Evolutionary conservation across 1,139 yeast species (phyloP), one percentile per base, ranked within the genome.

Genomic region (Kodamaea suecica): DNA sequence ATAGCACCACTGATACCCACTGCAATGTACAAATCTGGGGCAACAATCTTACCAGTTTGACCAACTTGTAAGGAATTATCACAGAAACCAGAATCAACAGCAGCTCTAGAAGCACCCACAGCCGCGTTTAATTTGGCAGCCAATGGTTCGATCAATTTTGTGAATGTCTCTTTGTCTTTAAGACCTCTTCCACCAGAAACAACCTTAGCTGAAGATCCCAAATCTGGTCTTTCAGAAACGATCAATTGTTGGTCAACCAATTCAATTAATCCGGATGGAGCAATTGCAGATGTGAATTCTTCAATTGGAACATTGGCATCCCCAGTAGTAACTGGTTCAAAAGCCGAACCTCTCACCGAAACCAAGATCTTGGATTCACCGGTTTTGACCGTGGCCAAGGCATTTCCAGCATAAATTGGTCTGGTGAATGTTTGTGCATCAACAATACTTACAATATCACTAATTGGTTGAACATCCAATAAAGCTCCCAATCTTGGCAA

Each of bases 1-100:
- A 92, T 92, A 29, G 98, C 98, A 43, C 98, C 98, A 19, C 95
- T 85, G 40, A 92, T 78, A 45, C 98, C 98, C 29, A 90, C 80
- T 3, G 97, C 97, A 38, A 92, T 62, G 59, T 92, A 92, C 49
- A 90, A 74, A 28, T 90, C 96, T 12, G 98, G 98, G 3, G 98
- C 97, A 33, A 92, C 95, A 37, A 90, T 90, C 59, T 92, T 92
- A 53, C 98, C 98, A 9, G 98, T 92, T 66, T 92, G 98, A 36
- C 98, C 98, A 41, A 92, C 92, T 66, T 92, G 98, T 48, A 92
- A 74, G n/a, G 97, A 88, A 64, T 92, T 92, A 57, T 92, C 97
- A 54, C 95, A 90, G 59, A 78, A 88, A 0, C 97, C 97, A 31
- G 95, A 76, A 60, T 92, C 98, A 19, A 92, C 98, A 13, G 97